Evolutionary conservation across 2,329 filamentous ascomycete species (phyloP).

Genomic region (Coniella lustricola): DNA sequence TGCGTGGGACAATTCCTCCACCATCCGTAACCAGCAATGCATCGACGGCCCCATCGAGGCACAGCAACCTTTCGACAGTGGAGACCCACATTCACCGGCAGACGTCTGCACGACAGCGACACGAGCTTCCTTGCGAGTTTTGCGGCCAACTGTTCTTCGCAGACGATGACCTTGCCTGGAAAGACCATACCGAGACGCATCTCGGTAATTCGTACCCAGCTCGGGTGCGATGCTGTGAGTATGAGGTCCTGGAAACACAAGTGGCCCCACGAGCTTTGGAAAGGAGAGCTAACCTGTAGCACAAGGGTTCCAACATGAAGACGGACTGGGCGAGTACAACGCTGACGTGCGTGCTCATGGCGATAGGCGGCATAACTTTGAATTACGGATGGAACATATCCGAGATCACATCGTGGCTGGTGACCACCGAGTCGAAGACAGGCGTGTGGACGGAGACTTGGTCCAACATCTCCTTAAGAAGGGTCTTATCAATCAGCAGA

Average conservation of each 20-base stretch:
- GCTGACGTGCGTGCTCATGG: slow-evolving; percentile 8
- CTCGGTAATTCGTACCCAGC: slow-evolving; percentile 28
- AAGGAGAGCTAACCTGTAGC: slow-evolving; percentile 4
- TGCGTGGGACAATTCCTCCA: neutral
- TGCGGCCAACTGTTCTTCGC: slow-evolving; percentile 34
- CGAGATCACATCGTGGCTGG: slow-evolving; percentile 33
- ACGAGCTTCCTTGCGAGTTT: slow-evolving; percentile 42
- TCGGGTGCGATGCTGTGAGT: slow-evolving; percentile 8
- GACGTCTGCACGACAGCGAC: neutral
- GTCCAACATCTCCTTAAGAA: slow-evolving; percentile 29
- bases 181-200: slow-evolving; percentile 37
- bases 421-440: slow-evolving; percentile 16
- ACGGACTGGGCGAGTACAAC: slow-evolving; percentile 25
- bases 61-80: neutral
- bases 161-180: slow-evolving; percentile 35
- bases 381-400: slow-evolving; percentile 43
- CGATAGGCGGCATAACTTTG: slow-evolving; percentile 25
- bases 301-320: slow-evolving; percentile 42
- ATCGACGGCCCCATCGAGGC: slow-evolving; percentile 1
- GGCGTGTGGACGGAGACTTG: slow-evolving; percentile 34
- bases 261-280: too few species aligned
- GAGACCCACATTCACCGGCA: slow-evolving; percentile 3
- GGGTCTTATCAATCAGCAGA: slow-evolving; percentile 22
- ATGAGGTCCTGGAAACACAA: too few species aligned
- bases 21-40: neutral